Evolutionary conservation across 2,329 filamentous ascomycete genomes (phyloP).

Genomic region (Penicillium hordei): DNA sequence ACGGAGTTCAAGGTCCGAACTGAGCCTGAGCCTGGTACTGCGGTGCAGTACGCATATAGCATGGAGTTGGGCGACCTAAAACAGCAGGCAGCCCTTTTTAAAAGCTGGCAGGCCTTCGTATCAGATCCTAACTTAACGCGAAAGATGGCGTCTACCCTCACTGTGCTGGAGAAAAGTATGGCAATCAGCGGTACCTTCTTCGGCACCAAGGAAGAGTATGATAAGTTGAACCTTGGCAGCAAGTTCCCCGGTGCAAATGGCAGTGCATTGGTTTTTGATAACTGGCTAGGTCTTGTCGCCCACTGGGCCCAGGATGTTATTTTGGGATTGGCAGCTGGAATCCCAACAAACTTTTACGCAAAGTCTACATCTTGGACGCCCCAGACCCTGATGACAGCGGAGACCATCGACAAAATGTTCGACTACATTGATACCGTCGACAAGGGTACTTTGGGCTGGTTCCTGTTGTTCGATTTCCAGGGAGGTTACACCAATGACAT

Average conservation of each 20-base stretch:
- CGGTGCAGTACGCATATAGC: conserved; percentile 60
- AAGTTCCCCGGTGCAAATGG: conserved; percentile 27
- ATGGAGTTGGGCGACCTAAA: conserved; percentile 47
- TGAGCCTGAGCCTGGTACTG: conserved; percentile 32
- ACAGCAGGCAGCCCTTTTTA: neutral
- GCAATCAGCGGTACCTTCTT: conserved; percentile 1
- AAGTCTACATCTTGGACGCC: neutral
- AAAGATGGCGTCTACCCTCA: neutral
- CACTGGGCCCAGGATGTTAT: neutral
- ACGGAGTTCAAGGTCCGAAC: conserved; percentile 42
- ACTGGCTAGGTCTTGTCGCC: neutral
- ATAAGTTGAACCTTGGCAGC: neutral
- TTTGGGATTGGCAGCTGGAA: neutral
- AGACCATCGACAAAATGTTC: neutral
- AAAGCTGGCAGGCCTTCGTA: neutral
- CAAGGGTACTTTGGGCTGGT: neutral
- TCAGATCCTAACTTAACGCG: neutral
- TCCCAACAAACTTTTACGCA: neutral
- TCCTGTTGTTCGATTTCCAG: conserved; percentile 53
- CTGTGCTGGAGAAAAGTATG: neutral
- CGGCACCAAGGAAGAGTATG: conserved; percentile 1
- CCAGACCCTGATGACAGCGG: neutral
- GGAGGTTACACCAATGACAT: conserved; percentile 54
- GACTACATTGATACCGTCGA: neutral
- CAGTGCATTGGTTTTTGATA: conserved; percentile 34